Evolutionary conservation across 2,329 filamentous ascomycete species (phyloP).

Genomic region (Cercospora citrullina): DNA sequence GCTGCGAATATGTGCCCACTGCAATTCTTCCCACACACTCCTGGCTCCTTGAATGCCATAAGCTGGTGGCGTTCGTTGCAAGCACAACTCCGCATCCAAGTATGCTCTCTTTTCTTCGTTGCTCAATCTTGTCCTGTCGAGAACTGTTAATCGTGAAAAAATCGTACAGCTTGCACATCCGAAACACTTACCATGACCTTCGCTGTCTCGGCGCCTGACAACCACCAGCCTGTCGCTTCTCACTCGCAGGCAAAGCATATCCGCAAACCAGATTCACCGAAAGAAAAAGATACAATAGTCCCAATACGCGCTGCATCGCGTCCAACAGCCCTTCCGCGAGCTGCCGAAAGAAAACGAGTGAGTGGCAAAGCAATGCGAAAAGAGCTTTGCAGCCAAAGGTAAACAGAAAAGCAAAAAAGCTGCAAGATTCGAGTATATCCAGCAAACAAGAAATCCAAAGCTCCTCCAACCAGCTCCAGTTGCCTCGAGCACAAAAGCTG

Average conservation of each 20-base stretch:
- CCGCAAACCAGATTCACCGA: background rate
- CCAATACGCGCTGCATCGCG: background rate
- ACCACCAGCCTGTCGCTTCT: constrained; percentile 13
- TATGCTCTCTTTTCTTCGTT: constrained; percentile 24
- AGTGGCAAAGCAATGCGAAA: background rate
- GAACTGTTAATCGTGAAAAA: background rate
- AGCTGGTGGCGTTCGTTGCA: constrained; percentile 23
- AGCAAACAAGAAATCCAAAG: background rate
- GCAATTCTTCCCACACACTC: constrained; percentile 28
- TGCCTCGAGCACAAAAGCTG: background rate
- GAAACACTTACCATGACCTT: constrained; percentile 19
- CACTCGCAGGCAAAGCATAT: background rate
- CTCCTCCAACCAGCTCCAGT: background rate
- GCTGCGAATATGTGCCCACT: constrained; percentile 27
- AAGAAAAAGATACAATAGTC: background rate
- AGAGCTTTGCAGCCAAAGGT: background rate
- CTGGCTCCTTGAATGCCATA: constrained; percentile 26
- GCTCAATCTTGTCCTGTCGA: constrained; percentile 20
- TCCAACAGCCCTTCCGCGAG: background rate
- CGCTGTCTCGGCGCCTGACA: constrained; percentile 16
- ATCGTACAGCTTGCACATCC: background rate
- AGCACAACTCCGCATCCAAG: constrained; percentile 25
- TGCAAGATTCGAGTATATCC: background rate
- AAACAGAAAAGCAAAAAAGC: background rate
- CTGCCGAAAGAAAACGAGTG: background rate